Evolutionary conservation across 305 asterid genomes (phyloP), one percentile per base, ranked within the genome.

Genomic region (Fraxinus floribunda): DNA sequence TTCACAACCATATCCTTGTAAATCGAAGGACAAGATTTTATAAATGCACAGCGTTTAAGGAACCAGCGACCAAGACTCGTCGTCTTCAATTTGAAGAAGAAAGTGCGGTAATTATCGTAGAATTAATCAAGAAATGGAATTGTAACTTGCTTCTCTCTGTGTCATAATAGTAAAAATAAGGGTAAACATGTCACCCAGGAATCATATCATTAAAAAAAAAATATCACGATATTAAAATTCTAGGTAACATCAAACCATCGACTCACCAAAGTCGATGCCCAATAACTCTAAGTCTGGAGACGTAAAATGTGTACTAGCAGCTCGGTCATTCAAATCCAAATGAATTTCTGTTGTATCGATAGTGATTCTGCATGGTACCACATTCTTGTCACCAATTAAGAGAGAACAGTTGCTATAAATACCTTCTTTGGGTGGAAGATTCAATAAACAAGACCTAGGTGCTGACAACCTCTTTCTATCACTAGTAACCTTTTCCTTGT

Each of bases 391-490:
- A 74, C 84, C 93, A 76, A 91, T 79, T 70, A 84, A 70, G 44
- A 94, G 81, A 30, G 83, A 90, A 84, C 97, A 94, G n/a, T 93
- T 90, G 78, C 85, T 87, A 68, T 94, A 94, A 22, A 55, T 49
- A 81, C 99, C 97, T 85, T 94, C 99, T 84, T 62, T 85, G 35
- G 98, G 99, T 20, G 97, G 88, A 81, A 94, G 97, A 88, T 95
- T 95, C 90, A 93, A 90, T 89, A 92, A 88, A 85, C 94, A 90
- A 49, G 97, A 92, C 88, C 87, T 92, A 78, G 88, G 87, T 78
- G 89, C 92, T 2, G 93, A 89, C 68, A 94, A 52, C 87, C 84
- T 83, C 82, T 78, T 89, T 70, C 84, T 82, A 83, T 90, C 90
- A 39, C 80, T 78, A 55, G 38, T 77, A 64, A 86, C 74, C 16